These are phyloP conservation scores for Zygosaccharomyces pseudorouxii DNA, from an alignment of 805 yeast genomes.

Conservation along the genomic window DNA sequence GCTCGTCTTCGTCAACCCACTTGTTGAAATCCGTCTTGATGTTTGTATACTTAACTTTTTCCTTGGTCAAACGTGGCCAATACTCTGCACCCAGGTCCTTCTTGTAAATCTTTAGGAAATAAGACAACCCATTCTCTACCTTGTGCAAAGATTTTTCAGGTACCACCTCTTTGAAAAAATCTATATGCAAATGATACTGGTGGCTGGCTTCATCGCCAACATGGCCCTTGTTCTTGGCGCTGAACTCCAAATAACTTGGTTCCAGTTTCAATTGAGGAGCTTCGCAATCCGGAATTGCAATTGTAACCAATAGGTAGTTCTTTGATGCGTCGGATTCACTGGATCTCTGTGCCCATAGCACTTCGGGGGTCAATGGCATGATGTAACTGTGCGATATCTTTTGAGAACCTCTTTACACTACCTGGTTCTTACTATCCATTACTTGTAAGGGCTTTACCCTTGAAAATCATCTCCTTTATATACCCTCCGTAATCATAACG, in stretches of 20 bases:
- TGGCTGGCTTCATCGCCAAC: constrained; percentile 41
- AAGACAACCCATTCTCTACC: constrained; percentile 49
- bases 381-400: background rate
- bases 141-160: constrained; percentile 55
- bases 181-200: constrained; percentile 60
- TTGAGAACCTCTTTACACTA: too few relatives aligned
- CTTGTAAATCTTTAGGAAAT: constrained; percentile 60
- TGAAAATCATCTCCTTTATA: constrained; percentile 5
- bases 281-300: constrained; percentile 65
- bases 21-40: constrained; percentile 93
- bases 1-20: constrained; percentile 99
- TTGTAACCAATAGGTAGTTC: constrained; percentile 70
- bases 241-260: constrained; percentile 47
- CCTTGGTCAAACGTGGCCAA: constrained; percentile 95
- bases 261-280: constrained; percentile 60
- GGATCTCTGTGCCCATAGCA: constrained; percentile 97
- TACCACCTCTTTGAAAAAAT: constrained; percentile 72
- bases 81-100: constrained; percentile 66
- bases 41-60: constrained; percentile 70
- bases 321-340: constrained; percentile 63
- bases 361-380: constrained; percentile 41
- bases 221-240: constrained; percentile 39
- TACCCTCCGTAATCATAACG: constrained; percentile 2
- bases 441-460: background rate
- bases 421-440: background rate